Percentiles rank a stretch among this genome's conserved stretches.
Evolutionary conservation across 1,284 basidiomycete genomes (phyloP).

Genomic region (Trametes pubescens): DNA sequence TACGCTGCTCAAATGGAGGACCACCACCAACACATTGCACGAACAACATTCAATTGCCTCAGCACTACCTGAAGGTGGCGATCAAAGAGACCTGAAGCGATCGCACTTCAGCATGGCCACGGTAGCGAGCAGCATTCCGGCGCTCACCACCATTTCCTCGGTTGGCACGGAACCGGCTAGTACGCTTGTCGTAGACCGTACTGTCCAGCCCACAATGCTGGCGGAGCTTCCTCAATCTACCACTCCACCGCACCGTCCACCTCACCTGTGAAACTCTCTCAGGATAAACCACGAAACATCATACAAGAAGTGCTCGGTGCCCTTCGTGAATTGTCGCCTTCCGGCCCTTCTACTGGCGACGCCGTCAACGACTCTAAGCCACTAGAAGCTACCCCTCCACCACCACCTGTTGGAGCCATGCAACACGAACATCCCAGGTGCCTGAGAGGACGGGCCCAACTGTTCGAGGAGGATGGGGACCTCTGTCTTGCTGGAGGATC

Average conservation of each 20-base stretch:
- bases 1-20: neutral
- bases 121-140: neutral
- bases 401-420: neutral
- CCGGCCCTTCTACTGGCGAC: neutral
- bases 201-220: neutral
- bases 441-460: neutral
- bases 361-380: neutral
- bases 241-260: neutral
- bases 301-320: neutral
- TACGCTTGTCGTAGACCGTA: neutral
- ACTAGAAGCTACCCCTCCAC: neutral
- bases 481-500: conserved; percentile 22
- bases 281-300: neutral
- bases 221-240: neutral
- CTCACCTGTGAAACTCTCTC: conserved; percentile 9
- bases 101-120: neutral
- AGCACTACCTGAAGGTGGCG: neutral
- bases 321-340: neutral
- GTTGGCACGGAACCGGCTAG: neutral
- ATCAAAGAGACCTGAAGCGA: neutral
- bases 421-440: neutral
- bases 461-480: conserved; percentile 12
- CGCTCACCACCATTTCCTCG: neutral
- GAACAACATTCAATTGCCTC: neutral
- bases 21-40: neutral